Evolutionary conservation across 108 stramenopile genomes (phyloP).

Genomic region (Conticribra guillardii): DNA sequence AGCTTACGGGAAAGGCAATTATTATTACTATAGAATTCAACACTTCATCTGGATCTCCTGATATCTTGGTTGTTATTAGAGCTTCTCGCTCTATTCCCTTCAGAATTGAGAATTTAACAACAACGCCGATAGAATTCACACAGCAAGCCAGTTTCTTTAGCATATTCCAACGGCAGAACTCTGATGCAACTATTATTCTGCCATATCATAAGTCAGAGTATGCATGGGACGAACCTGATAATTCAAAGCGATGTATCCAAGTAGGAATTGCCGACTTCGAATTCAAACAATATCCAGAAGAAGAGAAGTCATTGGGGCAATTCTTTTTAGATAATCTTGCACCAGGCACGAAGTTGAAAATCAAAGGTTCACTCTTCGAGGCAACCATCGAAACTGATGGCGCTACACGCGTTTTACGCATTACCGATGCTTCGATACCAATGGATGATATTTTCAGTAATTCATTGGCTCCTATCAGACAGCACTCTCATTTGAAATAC

Average conservation of each 20-base stretch:
- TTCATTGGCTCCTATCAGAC: neutral
- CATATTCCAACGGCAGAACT: conserved; percentile 16
- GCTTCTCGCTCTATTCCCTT: conserved; percentile 60
- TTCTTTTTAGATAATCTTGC: conserved; percentile 56
- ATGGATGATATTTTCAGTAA: neutral
- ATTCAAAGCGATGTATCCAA: conserved; percentile 24
- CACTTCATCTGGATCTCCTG: conserved; percentile 35
- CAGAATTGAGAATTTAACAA: conserved; percentile 70
- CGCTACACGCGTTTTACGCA: conserved; percentile 60
- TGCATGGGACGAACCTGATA: conserved; percentile 76
- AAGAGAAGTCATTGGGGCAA: conserved; percentile 31
- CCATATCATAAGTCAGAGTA: conserved; percentile 67
- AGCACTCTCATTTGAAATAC: neutral
- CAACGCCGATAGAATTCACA: conserved; percentile 52
- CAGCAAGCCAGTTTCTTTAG: conserved; percentile 39
- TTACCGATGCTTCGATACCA: conserved; percentile 53
- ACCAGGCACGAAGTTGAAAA: conserved; percentile 49
- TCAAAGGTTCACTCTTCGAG: conserved; percentile 31
- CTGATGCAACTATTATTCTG: conserved; percentile 52
- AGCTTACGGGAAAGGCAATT: conserved; percentile 55
- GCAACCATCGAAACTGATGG: conserved; percentile 63
- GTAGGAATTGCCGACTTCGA: conserved; percentile 38
- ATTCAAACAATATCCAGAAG: conserved; percentile 12
- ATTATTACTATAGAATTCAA: conserved; percentile 57
- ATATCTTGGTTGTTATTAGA: conserved; percentile 46